Percentiles rank a stretch among this genome's conserved stretches.
Evolutionary conservation across 176 grass and related monocot genomes (phyloP).

Genomic region (Oryza punctata): DNA sequence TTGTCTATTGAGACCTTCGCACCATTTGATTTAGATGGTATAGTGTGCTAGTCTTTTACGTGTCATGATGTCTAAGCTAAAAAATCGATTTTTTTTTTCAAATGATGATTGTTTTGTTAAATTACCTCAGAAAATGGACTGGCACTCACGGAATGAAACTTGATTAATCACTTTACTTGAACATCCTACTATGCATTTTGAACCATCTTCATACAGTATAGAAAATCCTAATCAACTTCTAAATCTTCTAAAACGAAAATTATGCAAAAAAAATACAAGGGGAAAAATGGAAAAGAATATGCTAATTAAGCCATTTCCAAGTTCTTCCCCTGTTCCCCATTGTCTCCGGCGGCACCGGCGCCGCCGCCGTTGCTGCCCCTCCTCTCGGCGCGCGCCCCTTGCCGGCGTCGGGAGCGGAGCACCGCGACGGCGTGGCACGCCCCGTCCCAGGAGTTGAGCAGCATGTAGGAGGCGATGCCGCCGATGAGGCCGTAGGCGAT

Average conservation of each 20-base stretch:
- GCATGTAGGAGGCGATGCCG: slow-evolving; percentile 67
- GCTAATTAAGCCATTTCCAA: slow-evolving; percentile 39
- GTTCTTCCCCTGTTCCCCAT: slow-evolving; percentile 31
- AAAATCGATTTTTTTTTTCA: no score
- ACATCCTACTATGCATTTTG: background rate
- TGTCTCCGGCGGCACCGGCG: slow-evolving; percentile 4
- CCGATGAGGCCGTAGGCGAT: slow-evolving; percentile 86
- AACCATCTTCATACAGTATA: background rate
- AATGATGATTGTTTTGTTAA: no score
- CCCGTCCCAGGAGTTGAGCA: slow-evolving; percentile 77
- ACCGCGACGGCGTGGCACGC: background rate
- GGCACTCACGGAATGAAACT: background rate
- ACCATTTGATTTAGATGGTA: no score
- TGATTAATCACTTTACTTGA: background rate
- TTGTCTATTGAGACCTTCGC: no score
- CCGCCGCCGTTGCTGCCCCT: background rate
- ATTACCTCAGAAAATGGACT: background rate
- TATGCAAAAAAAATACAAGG: background rate
- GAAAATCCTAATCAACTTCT: background rate
- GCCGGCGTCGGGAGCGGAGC: slow-evolving; percentile 13
- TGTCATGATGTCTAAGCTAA: no score
- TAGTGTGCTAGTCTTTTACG: no score
- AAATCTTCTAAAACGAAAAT: background rate
- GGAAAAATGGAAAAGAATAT: background rate
- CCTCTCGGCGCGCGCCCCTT: slow-evolving; percentile 16